Conservation (phyloP, 2,329 filamentous ascomycete genomes). For the Monosporascus sp. region DNA sequence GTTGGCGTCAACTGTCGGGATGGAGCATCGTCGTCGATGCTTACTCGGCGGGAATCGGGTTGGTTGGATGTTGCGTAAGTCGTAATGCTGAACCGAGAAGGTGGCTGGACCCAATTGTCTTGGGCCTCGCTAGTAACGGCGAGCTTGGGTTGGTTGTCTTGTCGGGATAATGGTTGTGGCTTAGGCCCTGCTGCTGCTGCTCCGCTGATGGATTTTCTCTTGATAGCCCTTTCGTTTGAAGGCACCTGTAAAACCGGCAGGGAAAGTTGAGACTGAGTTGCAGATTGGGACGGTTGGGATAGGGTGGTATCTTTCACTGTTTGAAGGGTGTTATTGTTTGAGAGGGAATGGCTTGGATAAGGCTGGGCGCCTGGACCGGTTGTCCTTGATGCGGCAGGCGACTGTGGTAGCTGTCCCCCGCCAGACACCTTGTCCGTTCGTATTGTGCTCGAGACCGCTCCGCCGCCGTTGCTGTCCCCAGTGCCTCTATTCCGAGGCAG, state of each 20-base stretch:
- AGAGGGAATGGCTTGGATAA: conserved; percentile 35
- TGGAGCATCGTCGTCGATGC: conserved; percentile 33
- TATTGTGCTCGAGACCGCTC: conserved; percentile 23
- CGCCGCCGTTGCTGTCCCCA: conserved; percentile 1
- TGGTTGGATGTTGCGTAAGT: conserved; percentile 53
- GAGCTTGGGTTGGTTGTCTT: conserved; percentile 17
- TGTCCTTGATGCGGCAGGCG: conserved; percentile 19
- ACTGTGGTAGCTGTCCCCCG: conserved; percentile 11
- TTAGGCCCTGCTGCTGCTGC: conserved; percentile 19
- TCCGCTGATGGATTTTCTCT: conserved; percentile 37
- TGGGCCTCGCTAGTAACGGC: conserved; percentile 7
- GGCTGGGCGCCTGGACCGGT: conserved; percentile 13
- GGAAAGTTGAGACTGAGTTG: conserved; percentile 11
- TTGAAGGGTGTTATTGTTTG: conserved; percentile 22
- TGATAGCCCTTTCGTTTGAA: conserved; percentile 35
- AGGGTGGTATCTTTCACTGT: conserved; percentile 4
- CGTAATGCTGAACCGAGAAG: conserved; percentile 60
- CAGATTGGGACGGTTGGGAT: conserved; percentile 3
- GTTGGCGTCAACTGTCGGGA: conserved; percentile 17
- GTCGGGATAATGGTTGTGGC: conserved; percentile 23
- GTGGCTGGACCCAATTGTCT: conserved; percentile 45
- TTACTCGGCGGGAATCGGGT: conserved; percentile 34
- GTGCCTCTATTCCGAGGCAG: conserved; percentile 6
- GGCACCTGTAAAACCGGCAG: conserved; percentile 21
- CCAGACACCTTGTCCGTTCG: conserved; percentile 28